phyloP scores from a whole-genome alignment of 495 filamentous ascomycete genomes.

The Achaetomiella virescens region DNA sequence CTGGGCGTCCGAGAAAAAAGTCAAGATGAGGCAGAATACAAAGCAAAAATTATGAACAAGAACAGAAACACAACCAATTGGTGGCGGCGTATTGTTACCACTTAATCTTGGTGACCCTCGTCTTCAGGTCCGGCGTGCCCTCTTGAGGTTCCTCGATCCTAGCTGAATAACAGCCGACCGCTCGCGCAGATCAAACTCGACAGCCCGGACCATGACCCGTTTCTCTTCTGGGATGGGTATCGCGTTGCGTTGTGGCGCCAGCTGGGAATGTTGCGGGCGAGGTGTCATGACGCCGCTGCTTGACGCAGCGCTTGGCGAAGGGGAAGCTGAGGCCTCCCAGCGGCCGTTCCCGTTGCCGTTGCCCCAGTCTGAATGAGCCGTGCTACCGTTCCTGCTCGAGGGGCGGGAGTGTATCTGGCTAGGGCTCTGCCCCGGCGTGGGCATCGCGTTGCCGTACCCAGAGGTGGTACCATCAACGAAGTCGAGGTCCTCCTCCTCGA shows the following conservation, averaged over 20 bases:
- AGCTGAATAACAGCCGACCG: slow-evolving; percentile 43
- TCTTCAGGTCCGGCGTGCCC: slow-evolving; percentile 41
- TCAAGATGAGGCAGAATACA: too few relatives aligned
- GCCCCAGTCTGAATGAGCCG: slow-evolving; percentile 5
- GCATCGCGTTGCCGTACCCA: not conserved
- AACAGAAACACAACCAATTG: not conserved
- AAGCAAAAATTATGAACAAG: not conserved
- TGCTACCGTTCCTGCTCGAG: slow-evolving; percentile 21
- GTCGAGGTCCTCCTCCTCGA: slow-evolving; percentile 44
- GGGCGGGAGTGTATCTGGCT: slow-evolving; percentile 26
- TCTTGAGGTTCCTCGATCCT: slow-evolving; percentile 44
- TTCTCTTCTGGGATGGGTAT: slow-evolving; percentile 44
- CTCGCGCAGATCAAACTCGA: slow-evolving; percentile 47
- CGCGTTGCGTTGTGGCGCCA: slow-evolving; percentile 7
- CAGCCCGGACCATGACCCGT: slow-evolving; percentile 49
- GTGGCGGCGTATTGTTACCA: slow-evolving; percentile 31
- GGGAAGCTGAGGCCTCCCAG: not conserved
- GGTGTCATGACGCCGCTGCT: slow-evolving; percentile 21
- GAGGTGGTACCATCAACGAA: not conserved
- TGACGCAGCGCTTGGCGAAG: slow-evolving; percentile 21
- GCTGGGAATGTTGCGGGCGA: not conserved
- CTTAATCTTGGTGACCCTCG: slow-evolving; percentile 35
- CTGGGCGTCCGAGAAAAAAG: too few relatives aligned
- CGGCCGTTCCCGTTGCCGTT: not conserved
- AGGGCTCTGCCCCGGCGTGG: slow-evolving; percentile 26